A percentile compares a stretch with the other conserved stretches of the same genome.
phyloP scores from a whole-genome alignment of 2,329 filamentous ascomycete genomes.

The Exophiala sp. region DNA sequence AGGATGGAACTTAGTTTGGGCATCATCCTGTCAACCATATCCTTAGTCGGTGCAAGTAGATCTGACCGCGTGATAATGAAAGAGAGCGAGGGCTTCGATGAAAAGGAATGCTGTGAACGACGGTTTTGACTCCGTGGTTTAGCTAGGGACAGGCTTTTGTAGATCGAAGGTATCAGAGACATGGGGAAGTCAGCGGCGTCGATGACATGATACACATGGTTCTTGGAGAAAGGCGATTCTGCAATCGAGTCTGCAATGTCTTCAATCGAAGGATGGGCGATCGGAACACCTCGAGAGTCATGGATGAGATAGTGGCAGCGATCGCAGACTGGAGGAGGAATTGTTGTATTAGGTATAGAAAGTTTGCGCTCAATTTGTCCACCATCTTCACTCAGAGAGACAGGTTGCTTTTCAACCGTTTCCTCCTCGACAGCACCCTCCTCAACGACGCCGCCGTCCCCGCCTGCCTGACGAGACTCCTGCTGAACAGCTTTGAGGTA shows the following conservation, averaged over 20 bases:
- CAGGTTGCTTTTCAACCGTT: not conserved
- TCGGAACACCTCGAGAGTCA: slow-evolving; percentile 64
- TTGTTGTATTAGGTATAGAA: slow-evolving; percentile 3
- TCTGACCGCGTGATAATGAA: slow-evolving; percentile 90
- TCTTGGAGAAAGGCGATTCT: slow-evolving; percentile 82
- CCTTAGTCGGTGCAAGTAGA: slow-evolving; percentile 73
- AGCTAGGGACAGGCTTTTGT: slow-evolving; percentile 62
- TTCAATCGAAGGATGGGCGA: slow-evolving; percentile 73
- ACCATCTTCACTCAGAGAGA: slow-evolving; percentile 1
- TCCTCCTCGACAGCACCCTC: slow-evolving; percentile 3
- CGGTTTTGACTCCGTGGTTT: slow-evolving; percentile 74
- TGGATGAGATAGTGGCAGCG: slow-evolving; percentile 79
- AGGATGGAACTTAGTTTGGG: slow-evolving; percentile 74
- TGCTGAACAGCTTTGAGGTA: slow-evolving; percentile 16
- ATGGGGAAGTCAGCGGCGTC: slow-evolving; percentile 97
- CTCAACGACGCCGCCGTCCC: too few species aligned
- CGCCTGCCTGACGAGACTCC: slow-evolving; percentile 2
- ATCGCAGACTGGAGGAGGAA: slow-evolving; percentile 62
- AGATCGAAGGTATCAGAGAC: slow-evolving; percentile 75
- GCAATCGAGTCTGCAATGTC: slow-evolving; percentile 76
- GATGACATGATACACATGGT: slow-evolving; percentile 91
- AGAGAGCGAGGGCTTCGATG: slow-evolving; percentile 54
- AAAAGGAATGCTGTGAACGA: slow-evolving; percentile 47
- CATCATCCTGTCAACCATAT: slow-evolving; percentile 79
- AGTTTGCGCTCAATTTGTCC: not conserved